Evolutionary conservation across 2,329 filamentous ascomycete genomes (phyloP).

Genomic region (Furcasterigmium furcatum): DNA sequence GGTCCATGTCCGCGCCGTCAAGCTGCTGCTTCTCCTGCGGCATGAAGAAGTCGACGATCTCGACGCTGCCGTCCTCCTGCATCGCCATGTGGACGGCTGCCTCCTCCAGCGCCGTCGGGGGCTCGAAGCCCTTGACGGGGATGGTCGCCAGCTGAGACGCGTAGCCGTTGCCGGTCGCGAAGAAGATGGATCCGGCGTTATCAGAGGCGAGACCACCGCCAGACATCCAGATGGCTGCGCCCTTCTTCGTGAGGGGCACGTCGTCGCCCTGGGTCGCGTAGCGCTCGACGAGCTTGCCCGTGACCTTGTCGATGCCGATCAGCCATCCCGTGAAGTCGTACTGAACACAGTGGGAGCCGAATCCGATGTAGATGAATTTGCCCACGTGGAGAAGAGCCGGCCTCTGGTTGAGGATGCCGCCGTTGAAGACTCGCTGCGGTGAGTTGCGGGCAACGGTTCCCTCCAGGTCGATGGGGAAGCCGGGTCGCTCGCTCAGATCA

Average conservation of each 20-base stretch:
- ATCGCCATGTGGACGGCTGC: constrained; percentile 38
- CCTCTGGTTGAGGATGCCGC: constrained; percentile 47
- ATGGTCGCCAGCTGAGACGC: constrained; percentile 29
- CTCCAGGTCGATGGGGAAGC: constrained; percentile 45
- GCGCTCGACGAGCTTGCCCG: constrained; percentile 27
- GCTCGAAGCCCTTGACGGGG: constrained; percentile 30
- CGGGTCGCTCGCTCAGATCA: constrained; percentile 27
- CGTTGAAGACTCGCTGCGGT: constrained; percentile 41
- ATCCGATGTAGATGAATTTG: constrained; percentile 44
- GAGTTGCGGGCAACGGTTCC: constrained; percentile 41
- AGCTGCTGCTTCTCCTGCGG: constrained; percentile 46
- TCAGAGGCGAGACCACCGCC: constrained; percentile 33
- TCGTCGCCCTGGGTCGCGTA: constrained; percentile 34
- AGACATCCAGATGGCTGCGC: constrained; percentile 36
- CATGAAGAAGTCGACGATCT: constrained; percentile 49
- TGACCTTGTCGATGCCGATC: constrained; percentile 41
- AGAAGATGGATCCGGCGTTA: constrained; percentile 30
- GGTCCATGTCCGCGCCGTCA: constrained; percentile 45
- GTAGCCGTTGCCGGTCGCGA: constrained; percentile 34
- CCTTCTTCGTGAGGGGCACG: constrained; percentile 24
- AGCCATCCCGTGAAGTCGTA: constrained; percentile 53
- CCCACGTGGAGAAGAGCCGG: constrained; percentile 42
- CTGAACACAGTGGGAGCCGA: constrained; percentile 51
- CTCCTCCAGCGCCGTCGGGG: constrained; percentile 37
- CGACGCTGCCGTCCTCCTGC: constrained; percentile 34